A percentile compares a stretch with the other conserved stretches of the same genome.
These are phyloP conservation scores for Sparassis latifolia DNA, from an alignment of 1,284 basidiomycete species.

Conservation along the genomic window DNA sequence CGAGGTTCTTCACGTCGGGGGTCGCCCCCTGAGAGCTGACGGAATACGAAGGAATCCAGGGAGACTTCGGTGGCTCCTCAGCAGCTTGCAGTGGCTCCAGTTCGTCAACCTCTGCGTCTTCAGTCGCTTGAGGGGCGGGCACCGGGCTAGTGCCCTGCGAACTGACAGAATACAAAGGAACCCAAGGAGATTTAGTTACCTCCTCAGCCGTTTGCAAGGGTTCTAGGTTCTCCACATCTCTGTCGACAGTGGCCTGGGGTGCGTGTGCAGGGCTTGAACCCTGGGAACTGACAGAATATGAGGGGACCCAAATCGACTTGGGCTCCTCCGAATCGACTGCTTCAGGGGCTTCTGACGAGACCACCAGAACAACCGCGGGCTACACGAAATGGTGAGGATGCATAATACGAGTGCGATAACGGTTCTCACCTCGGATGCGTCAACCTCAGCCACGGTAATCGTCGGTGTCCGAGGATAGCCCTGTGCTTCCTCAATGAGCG, in stretches of 20 bases:
- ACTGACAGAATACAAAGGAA: conserved; percentile 31
- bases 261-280: too few species aligned
- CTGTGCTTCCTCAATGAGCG: too few species aligned
- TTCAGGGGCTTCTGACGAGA: background rate
- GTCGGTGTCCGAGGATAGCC: background rate
- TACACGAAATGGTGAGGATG: background rate
- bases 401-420: background rate
- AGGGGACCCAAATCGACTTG: background rate
- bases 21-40: conserved; percentile 7
- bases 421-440: conserved; percentile 4
- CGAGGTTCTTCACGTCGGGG: conserved; percentile 8
- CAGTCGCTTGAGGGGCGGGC: conserved; percentile 13
- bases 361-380: background rate
- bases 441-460: conserved; percentile 4
- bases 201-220: background rate
- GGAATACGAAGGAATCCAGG: conserved; percentile 11
- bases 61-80: conserved; percentile 3
- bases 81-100: conserved; percentile 9
- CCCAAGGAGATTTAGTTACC: conserved; percentile 23
- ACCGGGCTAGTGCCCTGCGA: conserved; percentile 23
- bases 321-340: background rate
- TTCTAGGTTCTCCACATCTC: too few species aligned
- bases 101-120: conserved; percentile 17
- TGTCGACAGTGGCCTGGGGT: too few species aligned
- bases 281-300: too few species aligned